Conservation (phyloP, 2,329 filamentous ascomycete species). For the Cryphonectria carpinicola region DNA sequence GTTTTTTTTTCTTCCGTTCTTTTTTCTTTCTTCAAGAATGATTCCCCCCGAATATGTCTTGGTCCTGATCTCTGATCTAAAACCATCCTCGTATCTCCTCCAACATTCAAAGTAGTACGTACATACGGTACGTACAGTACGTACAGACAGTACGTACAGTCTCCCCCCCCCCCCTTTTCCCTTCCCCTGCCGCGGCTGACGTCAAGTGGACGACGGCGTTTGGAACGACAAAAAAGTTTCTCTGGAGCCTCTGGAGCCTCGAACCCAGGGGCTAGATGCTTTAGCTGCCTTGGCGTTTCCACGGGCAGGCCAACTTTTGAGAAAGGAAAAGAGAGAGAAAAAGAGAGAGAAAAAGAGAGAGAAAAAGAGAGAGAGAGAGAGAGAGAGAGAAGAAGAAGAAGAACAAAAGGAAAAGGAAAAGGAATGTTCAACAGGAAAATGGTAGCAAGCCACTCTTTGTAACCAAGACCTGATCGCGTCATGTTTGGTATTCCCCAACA, state of each 20-base stretch:
- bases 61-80: too few species aligned
- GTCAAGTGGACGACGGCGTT: constrained; percentile 21
- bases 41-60: too few species aligned
- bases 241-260: constrained; percentile 4
- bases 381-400: too few species aligned
- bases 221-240: constrained; percentile 3
- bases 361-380: too few species aligned
- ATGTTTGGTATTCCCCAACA: neutral
- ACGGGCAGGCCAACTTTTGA: neutral
- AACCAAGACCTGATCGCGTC: neutral
- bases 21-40: too few species aligned
- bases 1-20: too few species aligned
- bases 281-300: neutral
- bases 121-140: neutral
- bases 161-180: too few species aligned
- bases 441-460: neutral
- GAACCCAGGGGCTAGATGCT: neutral
- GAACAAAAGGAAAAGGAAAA: too few species aligned
- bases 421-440: too few species aligned
- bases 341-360: neutral
- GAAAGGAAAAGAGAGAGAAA: neutral
- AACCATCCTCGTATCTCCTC: too few species aligned
- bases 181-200: constrained; percentile 15
- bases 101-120: too few species aligned
- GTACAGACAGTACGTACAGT: neutral